Conservation (phyloP, 768 basidiomycete species). For the Leucosporidium creatinivorum region DNA sequence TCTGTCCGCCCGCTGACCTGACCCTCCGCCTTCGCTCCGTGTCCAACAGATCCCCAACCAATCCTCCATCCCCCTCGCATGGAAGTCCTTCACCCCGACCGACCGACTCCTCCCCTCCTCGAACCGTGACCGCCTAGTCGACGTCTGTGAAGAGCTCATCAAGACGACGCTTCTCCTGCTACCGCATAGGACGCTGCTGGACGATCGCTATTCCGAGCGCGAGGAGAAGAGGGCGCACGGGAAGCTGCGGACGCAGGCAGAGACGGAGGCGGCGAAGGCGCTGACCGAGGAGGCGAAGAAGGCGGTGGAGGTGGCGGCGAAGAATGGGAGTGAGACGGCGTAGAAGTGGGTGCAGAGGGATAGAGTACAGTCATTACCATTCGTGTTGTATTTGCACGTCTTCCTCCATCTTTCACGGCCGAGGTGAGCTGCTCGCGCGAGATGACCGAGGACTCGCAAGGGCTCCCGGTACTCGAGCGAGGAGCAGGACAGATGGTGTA, state of each 20-base stretch:
- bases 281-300: conserved; percentile 4
- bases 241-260: conserved; percentile 39
- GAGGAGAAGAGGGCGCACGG: conserved; percentile 39
- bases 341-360: not conserved
- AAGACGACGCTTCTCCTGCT: conserved; percentile 37
- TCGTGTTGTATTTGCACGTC: too few relatives aligned
- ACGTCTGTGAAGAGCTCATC: conserved; percentile 43
- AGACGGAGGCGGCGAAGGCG: conserved; percentile 37
- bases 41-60: conserved; percentile 37
- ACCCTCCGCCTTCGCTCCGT: not conserved
- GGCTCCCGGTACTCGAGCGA: too few relatives aligned
- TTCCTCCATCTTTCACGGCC: too few relatives aligned
- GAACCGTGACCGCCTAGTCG: conserved; percentile 20
- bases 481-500: too few relatives aligned
- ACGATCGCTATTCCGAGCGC: conserved; percentile 40
- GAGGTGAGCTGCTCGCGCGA: too few relatives aligned
- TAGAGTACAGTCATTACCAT: too few relatives aligned
- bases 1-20: conserved; percentile 28
- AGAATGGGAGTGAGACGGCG: conserved; percentile 1
- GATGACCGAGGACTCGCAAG: too few relatives aligned
- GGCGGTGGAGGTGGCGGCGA: not conserved
- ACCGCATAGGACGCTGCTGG: conserved; percentile 37
- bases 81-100: conserved; percentile 38
- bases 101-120: conserved; percentile 39
- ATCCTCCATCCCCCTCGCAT: conserved; percentile 40